Evolutionary conservation across 495 filamentous ascomycete genomes (phyloP).

Genomic region (Neurospora hispaniola): DNA sequence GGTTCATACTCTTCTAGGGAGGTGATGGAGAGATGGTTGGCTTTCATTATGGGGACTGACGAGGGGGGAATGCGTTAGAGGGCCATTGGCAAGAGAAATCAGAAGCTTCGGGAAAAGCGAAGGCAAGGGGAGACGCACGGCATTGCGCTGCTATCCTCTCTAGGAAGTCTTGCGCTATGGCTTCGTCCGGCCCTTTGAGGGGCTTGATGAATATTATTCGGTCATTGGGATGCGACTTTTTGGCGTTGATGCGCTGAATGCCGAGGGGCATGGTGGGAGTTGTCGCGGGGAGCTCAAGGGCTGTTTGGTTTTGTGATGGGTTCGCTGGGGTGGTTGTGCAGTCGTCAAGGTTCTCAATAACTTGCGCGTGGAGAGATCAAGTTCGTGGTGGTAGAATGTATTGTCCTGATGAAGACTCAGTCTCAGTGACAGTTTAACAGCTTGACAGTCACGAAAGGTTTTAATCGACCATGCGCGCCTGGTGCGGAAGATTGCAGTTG

Average conservation of each 20-base stretch:
- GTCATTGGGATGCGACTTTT: constrained; percentile 52
- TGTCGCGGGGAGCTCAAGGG: neutral
- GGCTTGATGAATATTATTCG: constrained; percentile 71
- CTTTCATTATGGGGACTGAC: constrained; percentile 57
- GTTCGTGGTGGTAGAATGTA: too few species aligned
- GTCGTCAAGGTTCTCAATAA: neutral
- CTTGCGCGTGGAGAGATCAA: too few species aligned
- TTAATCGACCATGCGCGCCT: neutral
- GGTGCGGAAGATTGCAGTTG: neutral
- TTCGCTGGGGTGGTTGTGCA: neutral
- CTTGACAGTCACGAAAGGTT: too few species aligned
- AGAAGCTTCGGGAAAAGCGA: neutral
- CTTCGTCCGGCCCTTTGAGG: constrained; percentile 46
- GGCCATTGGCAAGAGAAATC: too few species aligned
- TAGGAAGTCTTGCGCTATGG: constrained; percentile 56
- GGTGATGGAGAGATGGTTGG: constrained; percentile 54
- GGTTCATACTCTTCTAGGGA: constrained; percentile 67
- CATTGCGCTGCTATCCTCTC: constrained; percentile 71
- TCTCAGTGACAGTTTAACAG: neutral
- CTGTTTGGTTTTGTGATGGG: neutral
- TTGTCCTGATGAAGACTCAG: neutral
- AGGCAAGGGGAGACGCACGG: constrained; percentile 22
- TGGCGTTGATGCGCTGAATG: constrained; percentile 57
- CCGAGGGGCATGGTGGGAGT: constrained; percentile 50
- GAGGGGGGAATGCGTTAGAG: neutral